Evolutionary conservation across 176 grass and related monocot genomes (phyloP).

Genomic region (Carex kokanica): DNA sequence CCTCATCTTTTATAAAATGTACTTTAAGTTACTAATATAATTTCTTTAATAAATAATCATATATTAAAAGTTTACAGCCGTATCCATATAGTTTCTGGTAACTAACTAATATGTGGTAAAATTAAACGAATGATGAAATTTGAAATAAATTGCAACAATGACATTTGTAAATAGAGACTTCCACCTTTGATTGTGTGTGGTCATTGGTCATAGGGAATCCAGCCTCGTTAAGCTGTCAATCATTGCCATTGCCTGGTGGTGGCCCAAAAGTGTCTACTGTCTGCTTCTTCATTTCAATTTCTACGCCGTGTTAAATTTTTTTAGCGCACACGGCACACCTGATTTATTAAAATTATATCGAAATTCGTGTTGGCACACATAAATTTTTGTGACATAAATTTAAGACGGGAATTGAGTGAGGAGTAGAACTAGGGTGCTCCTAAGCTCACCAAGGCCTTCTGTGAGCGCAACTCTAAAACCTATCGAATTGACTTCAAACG

Average conservation of each 20-base stretch:
- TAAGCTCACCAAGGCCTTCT: too few relatives aligned
- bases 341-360: too few relatives aligned
- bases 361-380: too few relatives aligned
- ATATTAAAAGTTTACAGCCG: too few relatives aligned
- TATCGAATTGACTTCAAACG: too few relatives aligned
- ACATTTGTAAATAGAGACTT: not conserved
- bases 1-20: too few relatives aligned
- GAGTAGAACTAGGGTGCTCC: too few relatives aligned
- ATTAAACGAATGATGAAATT: not conserved
- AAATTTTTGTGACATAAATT: too few relatives aligned
- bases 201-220: not conserved
- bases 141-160: not conserved
- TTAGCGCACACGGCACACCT: not conserved
- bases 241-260: constrained; percentile 3
- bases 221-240: constrained; percentile 8
- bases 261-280: not conserved
- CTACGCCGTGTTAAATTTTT: not conserved
- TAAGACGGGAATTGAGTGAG: too few relatives aligned
- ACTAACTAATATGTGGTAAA: not conserved
- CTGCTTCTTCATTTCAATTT: not conserved
- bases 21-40: too few relatives aligned
- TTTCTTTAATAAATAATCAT: too few relatives aligned
- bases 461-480: too few relatives aligned
- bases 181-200: not conserved
- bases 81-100: not conserved